Conservation (phyloP, 2,329 filamentous ascomycete species). For the Pseudogymnoascus sp. region DNA sequence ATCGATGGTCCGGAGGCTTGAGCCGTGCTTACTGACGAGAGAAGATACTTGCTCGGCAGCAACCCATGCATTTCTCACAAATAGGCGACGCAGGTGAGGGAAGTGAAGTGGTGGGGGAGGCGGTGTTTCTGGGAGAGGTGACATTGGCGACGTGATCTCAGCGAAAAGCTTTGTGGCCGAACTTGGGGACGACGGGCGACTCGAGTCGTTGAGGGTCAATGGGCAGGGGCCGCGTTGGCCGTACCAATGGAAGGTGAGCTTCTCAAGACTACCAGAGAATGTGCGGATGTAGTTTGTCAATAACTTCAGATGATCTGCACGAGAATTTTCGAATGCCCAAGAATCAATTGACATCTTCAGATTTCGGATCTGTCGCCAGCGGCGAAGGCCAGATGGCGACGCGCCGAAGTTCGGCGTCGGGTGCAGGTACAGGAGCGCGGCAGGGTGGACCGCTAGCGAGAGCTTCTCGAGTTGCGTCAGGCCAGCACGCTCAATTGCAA, state of each 20-base stretch:
- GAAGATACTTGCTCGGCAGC: conserved; percentile 60
- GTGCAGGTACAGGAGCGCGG: conserved; percentile 68
- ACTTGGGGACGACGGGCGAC: conserved; percentile 41
- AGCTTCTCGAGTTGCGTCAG: conserved; percentile 59
- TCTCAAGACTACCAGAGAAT: conserved; percentile 58
- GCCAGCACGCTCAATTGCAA: conserved; percentile 67
- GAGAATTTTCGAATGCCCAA: conserved; percentile 53
- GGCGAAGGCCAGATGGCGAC: conserved; percentile 58
- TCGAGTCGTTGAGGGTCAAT: conserved; percentile 43
- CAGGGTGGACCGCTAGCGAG: conserved; percentile 66
- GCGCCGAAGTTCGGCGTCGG: conserved; percentile 66
- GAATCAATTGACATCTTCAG: conserved; percentile 65
- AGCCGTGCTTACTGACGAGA: conserved; percentile 59
- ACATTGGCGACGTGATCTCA: conserved; percentile 57
- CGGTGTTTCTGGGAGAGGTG: conserved; percentile 46
- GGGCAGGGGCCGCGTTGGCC: conserved; percentile 66
- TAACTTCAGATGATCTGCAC: conserved; percentile 66
- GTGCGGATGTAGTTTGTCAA: conserved; percentile 70
- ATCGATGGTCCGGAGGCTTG: conserved; percentile 65
- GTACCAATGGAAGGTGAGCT: conserved; percentile 70
- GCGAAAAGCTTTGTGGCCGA: conserved; percentile 54
- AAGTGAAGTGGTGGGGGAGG: conserved; percentile 53
- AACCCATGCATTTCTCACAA: conserved; percentile 64
- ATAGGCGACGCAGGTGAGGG: conserved; percentile 56
- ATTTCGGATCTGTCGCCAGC: conserved; percentile 71